Conservation (phyloP, 1,139 yeast species). For the Arxiozyma bovina region DNA sequence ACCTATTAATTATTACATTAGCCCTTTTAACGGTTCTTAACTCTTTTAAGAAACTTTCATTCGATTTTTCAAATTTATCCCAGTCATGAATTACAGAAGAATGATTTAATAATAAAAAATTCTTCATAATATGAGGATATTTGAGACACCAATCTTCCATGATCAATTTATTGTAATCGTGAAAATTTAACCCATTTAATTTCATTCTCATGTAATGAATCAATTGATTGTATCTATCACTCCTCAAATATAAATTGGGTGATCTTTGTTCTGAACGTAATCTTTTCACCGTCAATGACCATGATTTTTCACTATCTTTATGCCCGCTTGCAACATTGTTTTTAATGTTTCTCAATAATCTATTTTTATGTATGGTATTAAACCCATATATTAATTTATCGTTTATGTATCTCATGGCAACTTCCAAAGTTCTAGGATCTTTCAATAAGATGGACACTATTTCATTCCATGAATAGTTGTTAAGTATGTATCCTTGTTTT, state of each 20-base stretch:
- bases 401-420: constrained; percentile 35
- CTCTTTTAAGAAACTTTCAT: constrained; percentile 13
- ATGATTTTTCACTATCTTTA: constrained; percentile 11
- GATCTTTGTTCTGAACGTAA: neutral
- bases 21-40: constrained; percentile 18
- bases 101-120: constrained; percentile 22
- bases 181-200: constrained; percentile 6
- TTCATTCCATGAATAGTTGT: constrained; percentile 36
- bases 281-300: constrained; percentile 10
- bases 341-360: constrained; percentile 15
- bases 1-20: no score
- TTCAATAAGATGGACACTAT: constrained; percentile 30
- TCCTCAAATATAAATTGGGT: constrained; percentile 29
- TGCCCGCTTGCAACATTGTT: constrained; percentile 4
- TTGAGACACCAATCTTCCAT: neutral
- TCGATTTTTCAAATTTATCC: constrained; percentile 19
- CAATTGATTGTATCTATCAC: constrained; percentile 14
- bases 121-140: constrained; percentile 27
- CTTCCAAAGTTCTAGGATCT: constrained; percentile 28
- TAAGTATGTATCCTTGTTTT: constrained; percentile 32
- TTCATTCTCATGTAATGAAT: neutral
- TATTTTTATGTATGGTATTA: constrained; percentile 25
- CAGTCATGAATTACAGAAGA: constrained; percentile 16
- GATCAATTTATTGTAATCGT: constrained; percentile 9
- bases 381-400: constrained; percentile 35